Base-by-base conservation (phyloP, 2,329 filamentous ascomycete genomes). In the Neonectria neomacrospora region DNA sequence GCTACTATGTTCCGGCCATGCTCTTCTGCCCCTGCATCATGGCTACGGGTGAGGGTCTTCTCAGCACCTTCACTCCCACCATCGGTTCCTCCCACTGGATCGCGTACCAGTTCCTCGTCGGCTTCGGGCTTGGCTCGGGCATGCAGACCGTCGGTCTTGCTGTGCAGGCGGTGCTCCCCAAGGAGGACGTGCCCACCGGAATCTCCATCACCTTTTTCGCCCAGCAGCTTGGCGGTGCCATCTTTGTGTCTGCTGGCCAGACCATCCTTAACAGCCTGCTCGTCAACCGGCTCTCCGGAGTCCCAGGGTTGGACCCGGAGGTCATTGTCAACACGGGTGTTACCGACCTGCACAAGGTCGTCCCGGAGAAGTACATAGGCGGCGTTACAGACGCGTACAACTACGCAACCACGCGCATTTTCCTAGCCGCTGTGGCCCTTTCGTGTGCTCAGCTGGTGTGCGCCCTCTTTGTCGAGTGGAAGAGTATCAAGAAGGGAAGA, bases 331-430 rank as follows among this genome's bases (percentile, higher is more conserved):
- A 74, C 8, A 81, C 78, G 8, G 86, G 86, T 30, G 85, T 83
- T n/a, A 93, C 90, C 0, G 83, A 88, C 50, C 80, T 94, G 22
- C 83, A 85, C 63, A 73, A 79, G 0, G 74, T 80, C 2, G 85
- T 92, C 26, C 79, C 83, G 0, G 67, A 76, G 0, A 69, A 86
- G 63, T 85, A 82, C 61, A 74, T 89, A 5, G 71, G 75, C 2
- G 77, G 80, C 1, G 88, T 94, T 9, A 79, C 89, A 1, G 66
- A 79, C 0, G 90, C 88, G 0, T 93, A 93, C 79, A 92, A 92
- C 73, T 77, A 81, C 45, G 86, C 89, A 0, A 80, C 91, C 39
- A 87, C 84, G 1, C 79, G 85, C 61, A 87, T 88, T 3, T 93
- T 91, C 73, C 84, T 90, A 61, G 85, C 88, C 1, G 83, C 83